Base-by-base conservation (phyloP, 2,329 filamentous ascomycete species). In the Talaromyces funiculosus region DNA sequence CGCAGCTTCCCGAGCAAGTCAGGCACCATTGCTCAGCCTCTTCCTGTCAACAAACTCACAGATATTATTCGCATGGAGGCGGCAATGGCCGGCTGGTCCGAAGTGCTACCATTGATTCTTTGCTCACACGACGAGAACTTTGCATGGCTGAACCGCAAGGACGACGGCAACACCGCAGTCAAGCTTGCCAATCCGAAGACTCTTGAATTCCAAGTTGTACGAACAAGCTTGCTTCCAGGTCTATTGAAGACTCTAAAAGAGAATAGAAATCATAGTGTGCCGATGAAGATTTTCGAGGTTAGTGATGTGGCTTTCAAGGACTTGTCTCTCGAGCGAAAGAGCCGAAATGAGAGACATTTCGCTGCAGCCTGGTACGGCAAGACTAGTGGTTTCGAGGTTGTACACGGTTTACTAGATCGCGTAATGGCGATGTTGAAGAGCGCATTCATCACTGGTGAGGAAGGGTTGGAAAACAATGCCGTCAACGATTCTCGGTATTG, bases 121-220 rank as follows among this genome's bases (percentile, higher is more conserved):
- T 99, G 94, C 82, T 96, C 91, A 49, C 92, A 97, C 75, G 93
- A 97, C 71, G 94, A 99, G 82, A 99, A 99, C 80, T 99, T 97
- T 74, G 88, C 83, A 62, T 97, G 90, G 89, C 81, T 99, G 56
- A 96, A 96, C 78, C 88, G 92, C 71, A 86, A 87, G 71, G 92
- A 97, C 67, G 90, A 96, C 69, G 90, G 90, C 65, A 87, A 83
- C 61, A 91, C 88, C 0, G 92, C 90, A 29, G 86, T 97, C 66
- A 87, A 86, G 68, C 87, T 97, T 42, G 90, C 90, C 65, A 97
- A 97, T 75, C 92, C 92, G 60, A 97, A 97, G 81, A 95, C 92
- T 0, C 83, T 86, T 26, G 92, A 97, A 73, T 97, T 96, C 77
- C 92, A 97, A 76, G 87, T 97, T 59, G 92, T 96, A 26, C 88